A percentile compares a stretch with the other conserved stretches of the same genome.
phyloP scores from a whole-genome alignment of 2,329 filamentous ascomycete genomes.

The Aureobasidium pullulans region DNA sequence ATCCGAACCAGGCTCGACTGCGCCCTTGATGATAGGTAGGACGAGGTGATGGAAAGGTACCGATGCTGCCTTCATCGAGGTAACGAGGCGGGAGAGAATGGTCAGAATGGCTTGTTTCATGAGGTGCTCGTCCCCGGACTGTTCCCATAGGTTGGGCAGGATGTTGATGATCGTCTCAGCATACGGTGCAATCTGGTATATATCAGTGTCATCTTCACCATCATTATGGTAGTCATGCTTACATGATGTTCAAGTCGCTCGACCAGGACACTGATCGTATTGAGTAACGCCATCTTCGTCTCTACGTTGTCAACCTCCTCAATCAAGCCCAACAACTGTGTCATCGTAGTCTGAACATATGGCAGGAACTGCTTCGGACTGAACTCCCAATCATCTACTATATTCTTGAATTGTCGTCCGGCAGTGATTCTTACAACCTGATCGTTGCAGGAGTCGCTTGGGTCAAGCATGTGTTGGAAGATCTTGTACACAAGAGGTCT shows the following conservation, averaged over 20 bases:
- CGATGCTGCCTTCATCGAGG: conserved; percentile 72
- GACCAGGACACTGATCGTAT: conserved; percentile 76
- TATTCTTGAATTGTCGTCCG: conserved; percentile 70
- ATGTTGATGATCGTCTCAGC: conserved; percentile 76
- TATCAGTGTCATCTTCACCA: conserved; percentile 14
- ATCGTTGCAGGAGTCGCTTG: conserved; percentile 70
- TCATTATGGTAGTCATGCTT: conserved; percentile 32
- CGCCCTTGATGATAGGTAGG: conserved; percentile 72
- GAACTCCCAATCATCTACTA: conserved; percentile 83
- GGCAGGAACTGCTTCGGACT: conserved; percentile 65
- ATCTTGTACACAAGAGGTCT: conserved; percentile 76
- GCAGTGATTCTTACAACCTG: conserved; percentile 87
- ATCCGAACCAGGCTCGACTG: conserved; percentile 66
- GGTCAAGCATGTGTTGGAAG: conserved; percentile 76
- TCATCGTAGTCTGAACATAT: conserved; percentile 66
- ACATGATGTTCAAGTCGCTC: conserved; percentile 66
- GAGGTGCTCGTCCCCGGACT: conserved; percentile 77
- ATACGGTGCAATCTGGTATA: conserved; percentile 48
- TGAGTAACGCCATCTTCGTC: conserved; percentile 82
- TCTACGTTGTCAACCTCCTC: conserved; percentile 74
- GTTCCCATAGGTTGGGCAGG: conserved; percentile 76
- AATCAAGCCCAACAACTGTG: conserved; percentile 68
- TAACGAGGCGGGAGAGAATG: conserved; percentile 76
- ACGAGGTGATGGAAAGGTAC: conserved; percentile 72
- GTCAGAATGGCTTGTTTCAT: conserved; percentile 91